phyloP scores from a whole-genome alignment of 345 rosid species.

The Triadica sebifera region DNA sequence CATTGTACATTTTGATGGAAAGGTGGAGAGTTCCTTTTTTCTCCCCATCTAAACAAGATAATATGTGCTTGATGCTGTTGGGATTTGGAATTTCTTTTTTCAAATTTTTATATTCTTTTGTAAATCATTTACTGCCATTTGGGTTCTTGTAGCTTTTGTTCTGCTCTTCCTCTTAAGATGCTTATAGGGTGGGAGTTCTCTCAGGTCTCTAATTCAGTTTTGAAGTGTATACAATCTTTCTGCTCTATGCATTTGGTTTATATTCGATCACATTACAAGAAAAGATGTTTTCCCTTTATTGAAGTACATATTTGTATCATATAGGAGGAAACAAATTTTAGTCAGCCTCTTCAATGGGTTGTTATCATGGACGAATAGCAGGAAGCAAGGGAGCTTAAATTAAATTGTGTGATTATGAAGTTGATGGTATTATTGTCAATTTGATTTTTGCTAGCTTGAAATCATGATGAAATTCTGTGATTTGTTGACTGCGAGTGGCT shows the following conservation, averaged over 20 bases:
- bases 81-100: slow-evolving; percentile 1
- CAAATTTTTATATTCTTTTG: background rate
- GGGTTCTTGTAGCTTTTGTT: background rate
- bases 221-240: background rate
- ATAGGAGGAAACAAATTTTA: no score
- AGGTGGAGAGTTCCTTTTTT: background rate
- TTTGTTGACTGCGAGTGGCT: background rate
- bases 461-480: background rate
- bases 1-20: background rate
- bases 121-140: background rate
- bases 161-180: background rate
- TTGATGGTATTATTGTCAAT: background rate
- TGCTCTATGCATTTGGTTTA: background rate
- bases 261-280: background rate
- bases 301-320: no score
- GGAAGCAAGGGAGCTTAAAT: no score
- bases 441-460: background rate
- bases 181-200: background rate
- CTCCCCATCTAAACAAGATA: background rate
- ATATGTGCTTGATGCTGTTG: background rate
- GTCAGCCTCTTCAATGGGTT: no score
- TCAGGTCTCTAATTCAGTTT: background rate
- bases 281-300: background rate
- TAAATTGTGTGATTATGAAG: no score
- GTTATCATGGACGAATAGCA: no score